Evolutionary conservation across 2,329 filamentous ascomycete genomes (phyloP).

Genomic region (Canariomyces notabilis): DNA sequence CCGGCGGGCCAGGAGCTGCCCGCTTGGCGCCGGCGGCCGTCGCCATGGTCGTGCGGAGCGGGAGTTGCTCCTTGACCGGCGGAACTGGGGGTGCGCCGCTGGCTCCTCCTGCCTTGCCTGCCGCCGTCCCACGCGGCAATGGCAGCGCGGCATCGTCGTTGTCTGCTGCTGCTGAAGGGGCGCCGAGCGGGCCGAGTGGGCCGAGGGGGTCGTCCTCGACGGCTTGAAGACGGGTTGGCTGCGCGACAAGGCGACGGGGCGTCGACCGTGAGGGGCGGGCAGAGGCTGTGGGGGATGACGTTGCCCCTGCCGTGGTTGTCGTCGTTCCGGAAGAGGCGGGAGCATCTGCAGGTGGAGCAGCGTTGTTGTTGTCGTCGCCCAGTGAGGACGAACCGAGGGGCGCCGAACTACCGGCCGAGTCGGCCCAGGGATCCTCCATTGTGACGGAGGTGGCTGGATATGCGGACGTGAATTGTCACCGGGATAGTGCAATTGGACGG

Average conservation of each 20-base stretch:
- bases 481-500: background rate
- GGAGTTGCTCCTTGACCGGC: constrained; percentile 61
- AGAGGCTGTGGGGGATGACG: constrained; percentile 24
- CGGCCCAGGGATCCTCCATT: constrained; percentile 48
- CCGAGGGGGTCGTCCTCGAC: constrained; percentile 72
- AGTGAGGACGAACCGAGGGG: constrained; percentile 21
- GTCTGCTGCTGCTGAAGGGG: constrained; percentile 42
- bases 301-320: constrained; percentile 2
- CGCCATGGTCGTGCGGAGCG: constrained; percentile 55
- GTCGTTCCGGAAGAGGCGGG: constrained; percentile 2
- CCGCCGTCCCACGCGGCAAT: constrained; percentile 10
- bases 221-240: constrained; percentile 72
- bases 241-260: constrained; percentile 62
- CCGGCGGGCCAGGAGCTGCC: constrained; percentile 39
- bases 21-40: constrained; percentile 34
- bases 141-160: constrained; percentile 4
- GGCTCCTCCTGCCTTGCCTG: constrained; percentile 25
- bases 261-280: constrained; percentile 42
- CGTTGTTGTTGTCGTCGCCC: constrained; percentile 27
- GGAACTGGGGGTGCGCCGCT: constrained; percentile 63
- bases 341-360: too few species aligned
- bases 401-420: constrained; percentile 33
- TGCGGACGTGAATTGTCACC: background rate
- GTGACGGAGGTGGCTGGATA: background rate
- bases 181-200: constrained; percentile 72